A percentile compares a stretch with the other conserved stretches of the same genome.
These are phyloP conservation scores for Gossypium thurberi DNA, from an alignment of 345 rosid species.

Conservation along the genomic window DNA sequence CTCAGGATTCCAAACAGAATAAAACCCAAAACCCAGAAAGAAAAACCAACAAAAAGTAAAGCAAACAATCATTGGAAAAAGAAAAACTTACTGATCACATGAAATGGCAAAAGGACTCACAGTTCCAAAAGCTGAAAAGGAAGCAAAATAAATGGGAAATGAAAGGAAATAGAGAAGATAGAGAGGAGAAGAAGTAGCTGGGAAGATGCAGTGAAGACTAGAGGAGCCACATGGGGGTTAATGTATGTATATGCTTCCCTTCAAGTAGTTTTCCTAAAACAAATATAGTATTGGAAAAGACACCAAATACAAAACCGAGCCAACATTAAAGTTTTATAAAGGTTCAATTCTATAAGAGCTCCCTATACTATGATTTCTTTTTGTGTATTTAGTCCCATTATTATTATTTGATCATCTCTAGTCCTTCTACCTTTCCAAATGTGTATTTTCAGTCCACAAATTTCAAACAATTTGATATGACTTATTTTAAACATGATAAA, in stretches of 20 bases:
- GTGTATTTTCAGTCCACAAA: neutral
- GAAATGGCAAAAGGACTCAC: constrained; percentile 7
- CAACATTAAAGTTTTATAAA: neutral
- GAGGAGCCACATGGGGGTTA: neutral
- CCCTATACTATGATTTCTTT: too few species aligned
- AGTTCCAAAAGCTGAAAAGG: neutral
- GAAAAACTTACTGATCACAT: constrained; percentile 50
- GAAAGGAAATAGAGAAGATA: constrained; percentile 13
- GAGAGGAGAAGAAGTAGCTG: constrained; percentile 5
- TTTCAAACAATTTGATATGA: neutral
- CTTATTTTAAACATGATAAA: too few species aligned
- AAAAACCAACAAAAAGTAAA: constrained; percentile 3
- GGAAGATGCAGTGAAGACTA: neutral
- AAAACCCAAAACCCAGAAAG: constrained; percentile 7
- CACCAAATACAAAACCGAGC: neutral
- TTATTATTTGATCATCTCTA: too few species aligned
- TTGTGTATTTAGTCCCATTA: too few species aligned
- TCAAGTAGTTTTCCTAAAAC: neutral
- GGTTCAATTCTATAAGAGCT: too few species aligned
- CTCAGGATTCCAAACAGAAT: neutral
- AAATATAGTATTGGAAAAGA: neutral
- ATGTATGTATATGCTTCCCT: neutral
- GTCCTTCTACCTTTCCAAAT: too few species aligned
- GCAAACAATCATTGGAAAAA: neutral
- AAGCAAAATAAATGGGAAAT: neutral